These are phyloP conservation scores for Neurospora terricola DNA, from an alignment of 495 filamentous ascomycete species.

Conservation along the genomic window DNA sequence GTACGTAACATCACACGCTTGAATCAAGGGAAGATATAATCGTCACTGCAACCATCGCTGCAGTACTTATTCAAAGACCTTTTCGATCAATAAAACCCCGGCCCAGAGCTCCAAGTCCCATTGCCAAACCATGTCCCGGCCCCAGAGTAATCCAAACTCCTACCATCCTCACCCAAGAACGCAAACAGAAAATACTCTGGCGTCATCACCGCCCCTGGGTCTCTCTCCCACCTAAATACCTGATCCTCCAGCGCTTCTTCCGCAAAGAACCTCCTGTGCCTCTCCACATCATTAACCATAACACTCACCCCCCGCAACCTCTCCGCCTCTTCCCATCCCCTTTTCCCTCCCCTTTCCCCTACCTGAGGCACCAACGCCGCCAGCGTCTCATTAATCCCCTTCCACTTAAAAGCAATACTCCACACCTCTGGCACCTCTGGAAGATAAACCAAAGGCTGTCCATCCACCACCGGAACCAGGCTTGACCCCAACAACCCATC, in stretches of 20 bases:
- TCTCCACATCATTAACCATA: conserved; percentile 22
- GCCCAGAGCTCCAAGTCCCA: conserved; percentile 16
- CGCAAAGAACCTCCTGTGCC: conserved; percentile 15
- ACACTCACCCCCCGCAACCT: conserved; percentile 15
- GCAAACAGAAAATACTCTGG: conserved; percentile 19
- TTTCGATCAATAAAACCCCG: conserved; percentile 12
- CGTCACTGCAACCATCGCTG: neutral
- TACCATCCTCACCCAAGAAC: conserved; percentile 5
- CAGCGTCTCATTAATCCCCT: conserved; percentile 21
- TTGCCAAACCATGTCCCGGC: conserved; percentile 21
- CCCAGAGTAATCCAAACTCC: conserved; percentile 12
- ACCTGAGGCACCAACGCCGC: neutral
- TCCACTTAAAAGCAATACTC: conserved; percentile 42
- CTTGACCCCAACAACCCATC: conserved; percentile 54
- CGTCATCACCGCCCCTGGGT: conserved; percentile 1
- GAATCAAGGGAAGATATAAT: neutral
- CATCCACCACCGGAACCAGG: conserved; percentile 51
- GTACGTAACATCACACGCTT: neutral
- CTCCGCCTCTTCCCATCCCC: neutral
- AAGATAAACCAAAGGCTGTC: conserved; percentile 30
- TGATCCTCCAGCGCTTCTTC: conserved; percentile 9
- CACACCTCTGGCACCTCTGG: conserved; percentile 2
- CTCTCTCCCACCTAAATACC: conserved; percentile 13
- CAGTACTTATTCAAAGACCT: neutral
- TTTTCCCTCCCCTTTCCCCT: neutral